Percentiles rank a stretch among this genome's conserved stretches.
Conservation (phyloP, 352 stramenopile genomes). For the Thraustochytrium sp. region DNA sequence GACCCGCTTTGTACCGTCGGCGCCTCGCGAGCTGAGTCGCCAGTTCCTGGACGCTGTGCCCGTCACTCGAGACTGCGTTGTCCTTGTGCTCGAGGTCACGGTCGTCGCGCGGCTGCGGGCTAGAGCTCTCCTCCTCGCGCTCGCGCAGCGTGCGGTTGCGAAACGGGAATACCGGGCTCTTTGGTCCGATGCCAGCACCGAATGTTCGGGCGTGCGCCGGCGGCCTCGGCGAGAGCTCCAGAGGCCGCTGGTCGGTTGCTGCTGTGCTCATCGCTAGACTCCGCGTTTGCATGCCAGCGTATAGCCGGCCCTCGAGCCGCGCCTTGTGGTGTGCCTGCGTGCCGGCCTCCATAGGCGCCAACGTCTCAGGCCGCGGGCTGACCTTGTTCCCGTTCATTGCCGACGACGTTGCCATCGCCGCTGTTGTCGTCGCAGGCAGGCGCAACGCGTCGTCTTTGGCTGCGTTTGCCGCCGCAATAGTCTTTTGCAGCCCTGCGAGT, state of each 20-base stretch:
- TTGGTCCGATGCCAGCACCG: not conserved
- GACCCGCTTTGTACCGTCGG: not conserved
- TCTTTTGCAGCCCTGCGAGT: not conserved
- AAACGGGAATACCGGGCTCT: not conserved
- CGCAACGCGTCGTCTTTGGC: not conserved
- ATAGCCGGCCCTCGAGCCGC: not conserved
- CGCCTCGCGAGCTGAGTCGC: not conserved
- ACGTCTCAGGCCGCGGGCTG: not conserved
- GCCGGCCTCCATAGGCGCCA: not conserved
- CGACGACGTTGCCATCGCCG: too few relatives aligned
- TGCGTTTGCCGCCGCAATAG: too few relatives aligned
- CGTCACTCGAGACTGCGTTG: not conserved
- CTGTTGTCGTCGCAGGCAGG: not conserved
- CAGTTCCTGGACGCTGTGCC: not conserved
- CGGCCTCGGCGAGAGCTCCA: not conserved
- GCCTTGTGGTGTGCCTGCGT: not conserved
- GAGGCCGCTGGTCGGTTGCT: not conserved
- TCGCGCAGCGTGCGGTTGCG: not conserved
- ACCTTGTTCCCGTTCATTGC: not conserved
- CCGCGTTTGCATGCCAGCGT: not conserved
- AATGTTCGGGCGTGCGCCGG: not conserved
- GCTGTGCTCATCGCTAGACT: not conserved
- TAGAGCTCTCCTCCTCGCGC: too few relatives aligned
- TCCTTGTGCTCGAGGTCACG: not conserved
- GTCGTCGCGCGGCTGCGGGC: not conserved